Conservation (phyloP, 176 grass and related monocot genomes). For the Oryza officinalis region DNA sequence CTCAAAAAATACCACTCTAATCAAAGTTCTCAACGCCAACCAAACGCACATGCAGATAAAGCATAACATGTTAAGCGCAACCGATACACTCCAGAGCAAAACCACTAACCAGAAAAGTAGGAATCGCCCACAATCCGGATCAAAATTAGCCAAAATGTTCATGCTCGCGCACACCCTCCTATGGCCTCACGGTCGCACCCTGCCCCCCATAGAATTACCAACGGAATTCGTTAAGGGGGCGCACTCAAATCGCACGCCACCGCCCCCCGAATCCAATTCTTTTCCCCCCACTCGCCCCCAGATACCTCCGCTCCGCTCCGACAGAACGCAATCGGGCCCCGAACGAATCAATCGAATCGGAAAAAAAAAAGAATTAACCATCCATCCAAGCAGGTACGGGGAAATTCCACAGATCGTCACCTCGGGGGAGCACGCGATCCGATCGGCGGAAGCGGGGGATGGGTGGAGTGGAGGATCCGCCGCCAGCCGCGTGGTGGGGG, state of each 20-base stretch:
- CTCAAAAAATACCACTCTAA: not conserved
- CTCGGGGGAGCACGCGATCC: slow-evolving; percentile 50
- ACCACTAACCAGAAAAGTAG: slow-evolving; percentile 7
- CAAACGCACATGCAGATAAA: slow-evolving; percentile 30
- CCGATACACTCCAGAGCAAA: slow-evolving; percentile 15
- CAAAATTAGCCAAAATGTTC: slow-evolving; percentile 15
- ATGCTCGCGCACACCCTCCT: not conserved
- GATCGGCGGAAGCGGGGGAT: slow-evolving; percentile 39
- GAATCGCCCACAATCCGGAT: slow-evolving; percentile 1
- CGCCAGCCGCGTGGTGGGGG: not conserved
- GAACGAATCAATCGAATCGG: not conserved
- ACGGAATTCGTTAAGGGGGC: slow-evolving; percentile 28
- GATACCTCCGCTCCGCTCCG: slow-evolving; percentile 9
- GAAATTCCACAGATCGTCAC: slow-evolving; percentile 46
- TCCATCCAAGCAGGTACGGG: not conserved
- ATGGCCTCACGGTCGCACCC: not conserved
- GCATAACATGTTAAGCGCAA: slow-evolving; percentile 6
- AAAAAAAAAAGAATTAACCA: not conserved
- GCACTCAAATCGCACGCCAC: slow-evolving; percentile 41
- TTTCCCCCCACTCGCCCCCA: not conserved
- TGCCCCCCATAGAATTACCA: not conserved
- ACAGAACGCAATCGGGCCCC: slow-evolving; percentile 26
- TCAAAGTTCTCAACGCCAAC: slow-evolving; percentile 25
- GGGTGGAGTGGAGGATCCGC: not conserved
- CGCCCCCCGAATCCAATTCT: slow-evolving; percentile 38